Evolutionary conservation across 345 rosid species (phyloP), one percentile per base, ranked within the genome.

Genomic region (Gossypium rotundifolium): DNA sequence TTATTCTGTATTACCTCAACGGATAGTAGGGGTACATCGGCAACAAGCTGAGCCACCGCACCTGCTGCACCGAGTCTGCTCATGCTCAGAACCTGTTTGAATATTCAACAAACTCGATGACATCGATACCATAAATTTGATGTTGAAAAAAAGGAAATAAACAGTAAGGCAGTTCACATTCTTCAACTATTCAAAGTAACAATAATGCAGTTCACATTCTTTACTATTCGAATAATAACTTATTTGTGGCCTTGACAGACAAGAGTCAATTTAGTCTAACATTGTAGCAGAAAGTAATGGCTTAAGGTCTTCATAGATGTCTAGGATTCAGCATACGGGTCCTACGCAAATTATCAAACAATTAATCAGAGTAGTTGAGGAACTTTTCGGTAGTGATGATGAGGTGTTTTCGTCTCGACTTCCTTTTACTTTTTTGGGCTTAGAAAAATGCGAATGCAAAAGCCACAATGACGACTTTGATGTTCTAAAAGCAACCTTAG

Each of bases 11-110:
- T 51, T 59, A 91, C 96, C 93, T 91, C 91, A 2, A 80, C 68
- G 27, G 88, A 86, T 12, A 90, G 79, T 68, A 82, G 38, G 8
- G 93, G 96, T 10, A 89, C 85, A 74, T 89, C 93, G 4, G 93
- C 87, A 4, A 91, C 88, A 52, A 89, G 93, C 79, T 85, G 93
- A 64, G 96, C 92, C 70, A 89, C 96, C 0, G 93, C 92, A 25
- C 89, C 89, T 0, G 96, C 81, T 74, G 87, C 92, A 3, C 96
- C 93, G 23, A 86, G 70, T 81, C 93, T 76, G 76, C 96, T 91
- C 92, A 87, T 89, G 82, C 90, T 91, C 75, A 91, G 71, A 45
- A 91, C 91, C 93, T 91, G 88, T 71, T 81, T 1, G 71, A 23
- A 10, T 23, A 51, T 33, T 7, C 44, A 66, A 69, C 17, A 33